Conservation (phyloP, 2,329 filamentous ascomycete species). For the Botryotinia calthae region DNA sequence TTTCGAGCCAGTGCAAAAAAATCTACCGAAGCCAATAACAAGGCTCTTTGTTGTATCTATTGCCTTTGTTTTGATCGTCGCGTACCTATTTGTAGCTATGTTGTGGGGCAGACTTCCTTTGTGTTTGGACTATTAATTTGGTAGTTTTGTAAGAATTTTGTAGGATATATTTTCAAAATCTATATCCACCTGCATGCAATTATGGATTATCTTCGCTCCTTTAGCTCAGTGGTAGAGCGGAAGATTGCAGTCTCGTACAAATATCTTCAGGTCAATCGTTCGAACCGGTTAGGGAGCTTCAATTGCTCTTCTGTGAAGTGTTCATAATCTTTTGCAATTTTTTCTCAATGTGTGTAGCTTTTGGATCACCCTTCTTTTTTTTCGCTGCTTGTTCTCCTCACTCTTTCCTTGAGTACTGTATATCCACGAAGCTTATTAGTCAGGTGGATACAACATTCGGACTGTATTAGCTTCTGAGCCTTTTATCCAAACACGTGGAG, state of each 20-base stretch:
- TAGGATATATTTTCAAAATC: background rate
- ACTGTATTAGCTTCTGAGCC: background rate
- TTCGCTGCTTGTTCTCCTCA: background rate
- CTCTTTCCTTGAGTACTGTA: background rate
- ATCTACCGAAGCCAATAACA: background rate
- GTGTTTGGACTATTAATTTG: background rate
- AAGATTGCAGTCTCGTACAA: slow-evolving; percentile 25
- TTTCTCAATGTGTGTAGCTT: no score
- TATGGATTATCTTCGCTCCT: slow-evolving; percentile 17
- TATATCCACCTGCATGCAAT: accelerated
- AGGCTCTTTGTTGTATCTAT: background rate
- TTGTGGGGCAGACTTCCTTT: background rate
- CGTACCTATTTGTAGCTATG: background rate
- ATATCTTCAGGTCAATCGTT: slow-evolving; percentile 31
- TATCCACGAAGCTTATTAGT: background rate
- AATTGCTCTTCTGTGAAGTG: background rate
- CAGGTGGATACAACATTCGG: background rate
- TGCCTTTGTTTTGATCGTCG: background rate
- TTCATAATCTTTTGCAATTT: background rate
- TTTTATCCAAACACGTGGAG: background rate
- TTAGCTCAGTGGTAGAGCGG: slow-evolving; percentile 33
- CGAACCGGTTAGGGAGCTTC: slow-evolving; percentile 30
- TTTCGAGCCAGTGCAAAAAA: background rate
- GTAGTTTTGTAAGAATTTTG: accelerated
- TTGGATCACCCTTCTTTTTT: no score